These are phyloP conservation scores for Adansonia grandidieri DNA, from an alignment of 441 rosid species.

Conservation along the genomic window DNA sequence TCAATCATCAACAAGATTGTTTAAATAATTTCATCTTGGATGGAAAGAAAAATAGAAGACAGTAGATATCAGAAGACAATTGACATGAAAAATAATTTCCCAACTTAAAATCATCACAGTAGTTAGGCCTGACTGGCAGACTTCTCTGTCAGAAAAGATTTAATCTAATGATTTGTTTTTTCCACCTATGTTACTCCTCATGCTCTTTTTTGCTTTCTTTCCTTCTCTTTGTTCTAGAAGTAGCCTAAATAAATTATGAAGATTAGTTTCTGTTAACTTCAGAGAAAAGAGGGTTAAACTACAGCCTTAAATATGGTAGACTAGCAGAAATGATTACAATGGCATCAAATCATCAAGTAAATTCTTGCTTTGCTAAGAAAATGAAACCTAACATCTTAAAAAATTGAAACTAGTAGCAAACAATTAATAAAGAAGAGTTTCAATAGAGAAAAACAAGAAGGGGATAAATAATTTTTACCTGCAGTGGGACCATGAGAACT, in stretches of 20 bases:
- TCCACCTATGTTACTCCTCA: not conserved
- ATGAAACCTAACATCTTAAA: slow-evolving; percentile 1
- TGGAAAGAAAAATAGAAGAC: not conserved
- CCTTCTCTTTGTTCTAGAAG: not conserved
- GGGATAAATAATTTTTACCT: slow-evolving; percentile 43
- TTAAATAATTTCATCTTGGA: not conserved
- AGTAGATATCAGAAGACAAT: not conserved
- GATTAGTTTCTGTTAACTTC: not conserved
- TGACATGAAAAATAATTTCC: not conserved
- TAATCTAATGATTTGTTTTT: not conserved
- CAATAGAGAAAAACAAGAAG: not conserved
- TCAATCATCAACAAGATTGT: not conserved
- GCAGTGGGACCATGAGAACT: slow-evolving; percentile 75
- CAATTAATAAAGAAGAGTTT: not conserved
- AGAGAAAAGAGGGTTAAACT: not conserved
- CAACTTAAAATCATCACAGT: slow-evolving; percentile 13
- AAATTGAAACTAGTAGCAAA: not conserved
- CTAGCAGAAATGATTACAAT: slow-evolving; percentile 15
- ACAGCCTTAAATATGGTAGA: not conserved
- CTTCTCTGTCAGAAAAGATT: slow-evolving; percentile 25
- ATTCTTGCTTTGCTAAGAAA: not conserved
- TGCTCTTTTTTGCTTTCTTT: not conserved
- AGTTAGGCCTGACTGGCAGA: not conserved
- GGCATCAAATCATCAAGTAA: not conserved
- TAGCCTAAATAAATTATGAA: not conserved